These are phyloP conservation scores for Hypoxylon sp. DNA, from an alignment of 2,329 filamentous ascomycete species.

Conservation along the genomic window DNA sequence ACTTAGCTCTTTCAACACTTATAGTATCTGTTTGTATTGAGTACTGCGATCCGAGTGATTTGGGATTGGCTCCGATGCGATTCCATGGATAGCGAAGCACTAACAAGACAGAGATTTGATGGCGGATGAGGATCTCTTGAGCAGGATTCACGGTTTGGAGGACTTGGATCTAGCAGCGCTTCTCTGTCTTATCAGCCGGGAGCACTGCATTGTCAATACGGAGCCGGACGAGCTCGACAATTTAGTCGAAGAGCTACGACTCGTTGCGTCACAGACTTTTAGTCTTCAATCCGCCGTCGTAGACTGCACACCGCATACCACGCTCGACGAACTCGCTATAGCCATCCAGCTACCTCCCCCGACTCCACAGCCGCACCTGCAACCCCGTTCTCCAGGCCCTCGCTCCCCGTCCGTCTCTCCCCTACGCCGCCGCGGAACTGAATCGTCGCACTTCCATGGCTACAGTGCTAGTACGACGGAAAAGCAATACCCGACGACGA, in stretches of 20 bases:
- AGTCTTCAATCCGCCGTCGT: slow-evolving; percentile 78
- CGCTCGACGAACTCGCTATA: slow-evolving; percentile 84
- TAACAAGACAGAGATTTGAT: slow-evolving; percentile 59
- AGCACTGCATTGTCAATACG: slow-evolving; percentile 91
- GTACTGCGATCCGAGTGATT: slow-evolving; percentile 1
- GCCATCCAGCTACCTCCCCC: slow-evolving; percentile 70
- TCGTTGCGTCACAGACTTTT: slow-evolving; percentile 81
- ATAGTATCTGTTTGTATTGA: neutral
- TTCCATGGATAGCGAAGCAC: slow-evolving; percentile 39
- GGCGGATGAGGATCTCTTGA: slow-evolving; percentile 74
- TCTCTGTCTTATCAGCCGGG: slow-evolving; percentile 82
- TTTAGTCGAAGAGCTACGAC: slow-evolving; percentile 79
- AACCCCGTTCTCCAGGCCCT: slow-evolving; percentile 21
- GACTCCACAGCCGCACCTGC: slow-evolving; percentile 39
- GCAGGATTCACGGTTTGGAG: slow-evolving; percentile 82
- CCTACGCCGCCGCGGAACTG: slow-evolving; percentile 33
- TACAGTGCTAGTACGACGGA: slow-evolving; percentile 1
- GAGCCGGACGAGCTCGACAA: slow-evolving; percentile 73
- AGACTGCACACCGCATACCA: slow-evolving; percentile 79
- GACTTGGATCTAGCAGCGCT: slow-evolving; percentile 91
- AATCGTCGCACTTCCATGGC: slow-evolving; percentile 23
- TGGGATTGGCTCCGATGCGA: slow-evolving; percentile 35
- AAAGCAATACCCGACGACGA: slow-evolving; percentile 5
- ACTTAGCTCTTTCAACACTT: slow-evolving; percentile 11
- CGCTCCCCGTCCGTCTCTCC: slow-evolving; percentile 33